Conservation (phyloP, 768 basidiomycete species). For the Lyophyllum semitale region DNA sequence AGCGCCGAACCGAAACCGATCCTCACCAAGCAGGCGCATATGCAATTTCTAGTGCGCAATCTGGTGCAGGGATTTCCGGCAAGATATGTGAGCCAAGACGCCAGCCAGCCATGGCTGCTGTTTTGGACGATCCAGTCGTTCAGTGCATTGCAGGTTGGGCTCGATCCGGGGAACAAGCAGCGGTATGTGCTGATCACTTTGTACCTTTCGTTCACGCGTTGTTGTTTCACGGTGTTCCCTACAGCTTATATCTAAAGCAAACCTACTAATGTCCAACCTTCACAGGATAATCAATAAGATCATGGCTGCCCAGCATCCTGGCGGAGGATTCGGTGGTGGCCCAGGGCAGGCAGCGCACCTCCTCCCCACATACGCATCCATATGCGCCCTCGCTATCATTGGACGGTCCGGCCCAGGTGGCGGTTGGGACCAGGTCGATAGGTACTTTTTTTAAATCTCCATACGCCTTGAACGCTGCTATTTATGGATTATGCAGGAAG, state of each 20-base stretch:
- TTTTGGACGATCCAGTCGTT: constrained; percentile 93
- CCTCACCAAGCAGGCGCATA: constrained; percentile 66
- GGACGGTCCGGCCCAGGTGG: constrained; percentile 72
- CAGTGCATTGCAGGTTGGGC: constrained; percentile 70
- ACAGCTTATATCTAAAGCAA: not conserved
- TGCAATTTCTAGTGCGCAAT: constrained; percentile 74
- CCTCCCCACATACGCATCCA: constrained; percentile 86
- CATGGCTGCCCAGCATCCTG: constrained; percentile 77
- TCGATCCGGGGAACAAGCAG: constrained; percentile 79
- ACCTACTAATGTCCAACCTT: not conserved
- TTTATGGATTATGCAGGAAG: constrained; percentile 40
- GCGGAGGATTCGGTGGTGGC: constrained; percentile 92
- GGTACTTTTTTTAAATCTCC: constrained; percentile 42
- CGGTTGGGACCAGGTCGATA: constrained; percentile 87
- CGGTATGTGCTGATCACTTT: constrained; percentile 45
- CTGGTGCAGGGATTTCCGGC: constrained; percentile 80
- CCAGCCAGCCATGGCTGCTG: constrained; percentile 92
- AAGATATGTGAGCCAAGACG: constrained; percentile 83
- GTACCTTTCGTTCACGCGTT: constrained; percentile 5
- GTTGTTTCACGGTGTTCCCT: not conserved
- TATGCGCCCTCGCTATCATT: constrained; percentile 81
- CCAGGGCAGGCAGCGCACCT: constrained; percentile 87
- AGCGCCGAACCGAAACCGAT: constrained; percentile 24
- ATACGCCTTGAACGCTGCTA: not conserved
- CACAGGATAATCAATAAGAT: constrained; percentile 79